Evolutionary conservation across 306 rosid genomes (phyloP), one percentile per base, ranked within the genome.

Genomic region (Rosa multiflora): DNA sequence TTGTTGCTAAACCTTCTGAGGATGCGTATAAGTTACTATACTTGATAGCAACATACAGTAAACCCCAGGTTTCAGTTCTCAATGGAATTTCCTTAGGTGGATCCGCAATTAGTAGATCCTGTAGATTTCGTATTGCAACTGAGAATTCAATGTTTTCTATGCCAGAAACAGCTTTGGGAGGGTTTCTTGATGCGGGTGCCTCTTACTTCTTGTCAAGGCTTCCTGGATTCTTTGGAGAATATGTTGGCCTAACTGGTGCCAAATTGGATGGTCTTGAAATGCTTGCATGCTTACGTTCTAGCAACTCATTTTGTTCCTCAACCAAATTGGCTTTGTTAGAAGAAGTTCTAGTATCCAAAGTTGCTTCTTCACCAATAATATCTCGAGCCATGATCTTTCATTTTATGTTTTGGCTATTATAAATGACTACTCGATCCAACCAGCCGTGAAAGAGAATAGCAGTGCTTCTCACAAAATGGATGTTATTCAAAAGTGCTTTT

Each of bases 211-310:
- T 92, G 86, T 90, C 97, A 49, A 90, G 94, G 80, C 87, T 92
- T 35, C 82, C 85, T 37, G 93, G 94, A 72, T 90, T 81, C 80
- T 86, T 88, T 72, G 97, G 97, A 52, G 97, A 92, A 79, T 87
- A 92, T 81, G 87, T 83, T 73, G 92, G 91, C 76, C 93, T 92
- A 68, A 86, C 90, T 0, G 93, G 93, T 73, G 86, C 93, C 48
- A 84, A 90, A 80, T 81, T 90, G 87, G 85, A 90, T 85, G 95
- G 87, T 80, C 90, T 93, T 77, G 95, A 92, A 90, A 85, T 90
- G 97, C 91, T 90, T 86, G 29, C 29, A 26, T 26, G 89, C 88
- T 3, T 92, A 91, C 79, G 97, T 95, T 58, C 95, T 92, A 85
- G 97, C 91, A 74, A 90, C 95, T 69, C 97, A 90, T 84, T 88